Conservation (phyloP, 2,329 filamentous ascomycete species). For the Escovopsis sp. region DNA sequence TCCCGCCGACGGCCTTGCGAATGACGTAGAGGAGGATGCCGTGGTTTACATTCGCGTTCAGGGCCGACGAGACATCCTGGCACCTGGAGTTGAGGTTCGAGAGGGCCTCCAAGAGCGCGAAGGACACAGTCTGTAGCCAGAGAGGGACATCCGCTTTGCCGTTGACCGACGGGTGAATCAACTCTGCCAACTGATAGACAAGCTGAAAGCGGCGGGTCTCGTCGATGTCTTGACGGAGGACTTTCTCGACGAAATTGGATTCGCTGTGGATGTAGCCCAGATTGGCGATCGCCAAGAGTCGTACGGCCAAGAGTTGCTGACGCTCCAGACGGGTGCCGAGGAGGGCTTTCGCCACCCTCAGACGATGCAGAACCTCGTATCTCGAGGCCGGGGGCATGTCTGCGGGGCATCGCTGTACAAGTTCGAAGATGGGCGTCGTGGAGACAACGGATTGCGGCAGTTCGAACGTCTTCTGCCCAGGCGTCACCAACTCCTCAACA, state of each 20-base stretch:
- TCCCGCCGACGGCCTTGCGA: constrained; percentile 73
- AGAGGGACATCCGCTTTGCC: constrained; percentile 53
- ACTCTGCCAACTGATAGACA: constrained; percentile 78
- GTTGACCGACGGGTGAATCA: constrained; percentile 70
- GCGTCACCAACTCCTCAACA: constrained; percentile 17
- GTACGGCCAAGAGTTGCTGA: constrained; percentile 62
- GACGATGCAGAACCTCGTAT: constrained; percentile 73
- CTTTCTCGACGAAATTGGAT: constrained; percentile 65
- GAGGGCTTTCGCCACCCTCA: constrained; percentile 73
- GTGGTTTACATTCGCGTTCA: constrained; percentile 92
- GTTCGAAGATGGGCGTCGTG: constrained; percentile 37
- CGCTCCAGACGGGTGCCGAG: constrained; percentile 48
- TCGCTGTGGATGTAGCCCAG: constrained; percentile 81
- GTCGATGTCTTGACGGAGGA: constrained; percentile 76
- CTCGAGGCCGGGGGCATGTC: constrained; percentile 57
- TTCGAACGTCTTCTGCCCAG: constrained; percentile 46
- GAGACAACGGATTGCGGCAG: constrained; percentile 41
- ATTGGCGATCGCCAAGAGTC: constrained; percentile 78
- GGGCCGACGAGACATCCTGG: constrained; percentile 71
- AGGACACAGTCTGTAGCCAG: constrained; percentile 65
- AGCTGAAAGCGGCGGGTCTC: constrained; percentile 81
- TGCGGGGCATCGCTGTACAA: constrained; percentile 38
- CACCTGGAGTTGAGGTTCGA: constrained; percentile 62
- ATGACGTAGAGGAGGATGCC: constrained; percentile 88
- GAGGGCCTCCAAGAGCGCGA: constrained; percentile 73